Percentiles rank a stretch among this genome's conserved stretches.
Evolutionary conservation across 495 filamentous ascomycete species (phyloP).

Genomic region (Penicillium canariense): DNA sequence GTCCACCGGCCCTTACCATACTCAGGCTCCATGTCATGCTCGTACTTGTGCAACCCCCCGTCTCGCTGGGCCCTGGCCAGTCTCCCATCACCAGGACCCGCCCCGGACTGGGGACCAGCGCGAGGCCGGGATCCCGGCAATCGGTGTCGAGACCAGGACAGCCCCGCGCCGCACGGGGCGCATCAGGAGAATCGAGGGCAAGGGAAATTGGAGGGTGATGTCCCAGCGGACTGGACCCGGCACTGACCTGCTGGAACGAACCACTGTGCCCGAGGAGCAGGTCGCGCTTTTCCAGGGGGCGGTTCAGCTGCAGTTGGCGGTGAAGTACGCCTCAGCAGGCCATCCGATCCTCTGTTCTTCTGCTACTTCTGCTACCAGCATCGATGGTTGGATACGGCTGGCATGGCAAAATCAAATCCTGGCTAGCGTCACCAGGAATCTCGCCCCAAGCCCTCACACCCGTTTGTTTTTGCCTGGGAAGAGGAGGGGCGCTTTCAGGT

Average conservation of each 20-base stretch:
- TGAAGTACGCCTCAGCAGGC: not conserved
- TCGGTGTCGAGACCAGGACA: constrained; percentile 7
- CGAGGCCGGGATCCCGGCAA: constrained; percentile 2
- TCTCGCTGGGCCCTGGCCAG: constrained; percentile 2
- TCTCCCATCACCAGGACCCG: constrained; percentile 9
- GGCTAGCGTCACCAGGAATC: not conserved
- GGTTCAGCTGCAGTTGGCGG: not conserved
- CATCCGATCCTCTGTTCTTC: not conserved
- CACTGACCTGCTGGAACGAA: constrained; percentile 9
- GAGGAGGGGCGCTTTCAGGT: no score
- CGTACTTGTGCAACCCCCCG: not conserved
- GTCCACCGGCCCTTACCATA: no score
- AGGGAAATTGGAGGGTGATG: not conserved
- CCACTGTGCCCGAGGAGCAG: not conserved
- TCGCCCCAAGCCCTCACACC: not conserved
- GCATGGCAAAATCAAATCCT: not conserved
- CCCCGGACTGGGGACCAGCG: not conserved
- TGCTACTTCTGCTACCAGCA: not conserved
- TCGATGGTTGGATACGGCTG: not conserved
- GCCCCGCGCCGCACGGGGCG: not conserved
- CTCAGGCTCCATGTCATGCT: no score
- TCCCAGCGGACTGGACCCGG: constrained; percentile 3
- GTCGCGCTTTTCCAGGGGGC: not conserved
- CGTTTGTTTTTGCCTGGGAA: not conserved
- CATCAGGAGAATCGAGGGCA: not conserved